These are phyloP conservation scores for Hymenoscyphus fructigenus DNA, from an alignment of 2,329 filamentous ascomycete species.

Conservation along the genomic window DNA sequence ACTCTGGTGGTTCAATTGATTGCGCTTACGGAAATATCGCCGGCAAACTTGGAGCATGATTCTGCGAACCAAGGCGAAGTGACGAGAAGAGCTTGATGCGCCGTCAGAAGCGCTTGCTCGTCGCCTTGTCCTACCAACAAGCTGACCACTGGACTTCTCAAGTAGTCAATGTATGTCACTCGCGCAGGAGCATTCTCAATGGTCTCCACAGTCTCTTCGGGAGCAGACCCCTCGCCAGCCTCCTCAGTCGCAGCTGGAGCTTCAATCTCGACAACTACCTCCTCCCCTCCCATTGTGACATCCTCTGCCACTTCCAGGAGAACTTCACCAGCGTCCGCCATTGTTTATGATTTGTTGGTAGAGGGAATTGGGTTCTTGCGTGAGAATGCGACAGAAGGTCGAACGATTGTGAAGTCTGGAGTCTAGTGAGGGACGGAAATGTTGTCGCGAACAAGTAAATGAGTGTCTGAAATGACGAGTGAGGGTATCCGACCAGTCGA, in stretches of 20 bases:
- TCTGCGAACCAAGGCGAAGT: conserved; percentile 74
- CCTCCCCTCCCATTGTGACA: conserved; percentile 32
- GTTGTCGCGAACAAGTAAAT: neutral
- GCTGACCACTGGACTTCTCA: conserved; percentile 68
- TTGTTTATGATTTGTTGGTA: conserved; percentile 14
- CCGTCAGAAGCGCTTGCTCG: conserved; percentile 63
- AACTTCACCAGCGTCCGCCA: conserved; percentile 25
- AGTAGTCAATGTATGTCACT: conserved; percentile 53
- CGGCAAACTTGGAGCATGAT: conserved; percentile 59
- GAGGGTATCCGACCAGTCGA: neutral
- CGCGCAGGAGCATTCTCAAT: conserved; percentile 25
- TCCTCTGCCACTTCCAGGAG: conserved; percentile 19
- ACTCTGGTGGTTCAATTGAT: neutral
- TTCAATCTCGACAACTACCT: conserved; percentile 31
- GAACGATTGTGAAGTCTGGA: neutral
- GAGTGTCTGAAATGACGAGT: conserved; percentile 1
- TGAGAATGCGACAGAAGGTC: neutral
- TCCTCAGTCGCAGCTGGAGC: conserved; percentile 13
- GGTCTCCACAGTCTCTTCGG: conserved; percentile 25
- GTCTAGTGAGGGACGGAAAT: neutral
- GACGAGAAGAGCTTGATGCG: conserved; percentile 74
- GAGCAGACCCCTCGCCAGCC: conserved; percentile 20
- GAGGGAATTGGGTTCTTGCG: neutral
- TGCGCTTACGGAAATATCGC: conserved; percentile 57
- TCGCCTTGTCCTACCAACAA: conserved; percentile 64